Evolutionary conservation across 2,329 filamentous ascomycete species (phyloP).

Genomic region (Pestalotiopsis sp.): DNA sequence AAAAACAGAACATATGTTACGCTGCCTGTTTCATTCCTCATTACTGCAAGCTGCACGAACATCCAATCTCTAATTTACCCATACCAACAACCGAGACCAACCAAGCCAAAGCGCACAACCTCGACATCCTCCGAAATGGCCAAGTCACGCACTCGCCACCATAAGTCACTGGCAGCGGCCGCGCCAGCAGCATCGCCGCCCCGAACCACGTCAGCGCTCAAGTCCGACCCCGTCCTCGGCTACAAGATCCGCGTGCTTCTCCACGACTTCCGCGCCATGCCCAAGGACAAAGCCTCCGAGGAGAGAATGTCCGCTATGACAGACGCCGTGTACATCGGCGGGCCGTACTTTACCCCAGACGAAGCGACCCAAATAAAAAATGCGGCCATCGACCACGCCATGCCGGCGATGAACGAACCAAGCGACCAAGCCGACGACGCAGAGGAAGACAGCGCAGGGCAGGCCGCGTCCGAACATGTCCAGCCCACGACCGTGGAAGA

Average conservation of each 20-base stretch:
- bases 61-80: no score
- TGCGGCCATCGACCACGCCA: neutral
- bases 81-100: no score
- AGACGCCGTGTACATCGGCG: neutral
- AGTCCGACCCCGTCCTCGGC: neutral
- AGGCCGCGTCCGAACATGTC: neutral
- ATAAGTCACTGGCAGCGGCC: neutral
- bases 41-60: no score
- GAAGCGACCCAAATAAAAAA: neutral
- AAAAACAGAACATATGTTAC: no score
- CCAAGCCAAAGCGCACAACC: no score
- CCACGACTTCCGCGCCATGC: neutral
- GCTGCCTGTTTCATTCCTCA: no score
- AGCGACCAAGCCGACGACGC: neutral
- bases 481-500: constrained; percentile 21
- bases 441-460: neutral
- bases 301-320: neutral
- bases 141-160: neutral
- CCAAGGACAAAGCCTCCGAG: neutral
- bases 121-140: neutral
- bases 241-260: neutral
- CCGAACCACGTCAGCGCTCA: neutral
- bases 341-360: neutral
- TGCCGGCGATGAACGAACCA: neutral
- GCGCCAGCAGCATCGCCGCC: neutral